Evolutionary conservation across 129 eudicot species (phyloP).

Genomic region (Deinandra increscens): DNA sequence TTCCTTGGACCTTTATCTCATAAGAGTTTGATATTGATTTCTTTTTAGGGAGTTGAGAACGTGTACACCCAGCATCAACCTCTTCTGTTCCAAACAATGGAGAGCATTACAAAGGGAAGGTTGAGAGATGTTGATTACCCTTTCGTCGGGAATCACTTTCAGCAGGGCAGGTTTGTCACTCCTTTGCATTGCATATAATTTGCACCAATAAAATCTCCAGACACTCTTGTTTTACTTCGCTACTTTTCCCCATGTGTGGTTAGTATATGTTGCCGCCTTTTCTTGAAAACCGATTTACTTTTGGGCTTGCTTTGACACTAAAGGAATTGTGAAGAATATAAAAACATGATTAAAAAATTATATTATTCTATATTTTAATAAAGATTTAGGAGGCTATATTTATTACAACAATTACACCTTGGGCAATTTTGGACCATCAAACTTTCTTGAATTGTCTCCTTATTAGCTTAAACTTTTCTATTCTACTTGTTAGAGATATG

Average conservation of each 20-base stretch:
- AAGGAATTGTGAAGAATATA: too few species aligned
- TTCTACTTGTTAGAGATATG: background rate
- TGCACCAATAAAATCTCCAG: background rate
- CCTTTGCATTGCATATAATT: background rate
- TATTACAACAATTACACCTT: background rate
- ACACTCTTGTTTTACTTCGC: background rate
- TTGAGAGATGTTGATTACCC: conserved; percentile 96
- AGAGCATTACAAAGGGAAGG: conserved; percentile 92
- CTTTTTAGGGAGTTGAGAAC: conserved; percentile 85
- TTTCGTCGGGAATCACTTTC: conserved; percentile 88
- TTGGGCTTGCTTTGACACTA: too few species aligned
- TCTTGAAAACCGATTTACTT: too few species aligned
- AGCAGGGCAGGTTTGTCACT: conserved; percentile 74
- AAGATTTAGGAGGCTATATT: background rate
- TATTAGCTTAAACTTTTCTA: background rate
- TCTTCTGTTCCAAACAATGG: conserved; percentile 84
- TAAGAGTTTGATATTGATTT: conserved; percentile 9
- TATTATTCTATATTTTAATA: background rate
- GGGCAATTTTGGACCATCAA: background rate
- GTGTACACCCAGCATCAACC: conserved; percentile 99
- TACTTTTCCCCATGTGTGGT: conserved; percentile 7
- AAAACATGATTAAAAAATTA: background rate
- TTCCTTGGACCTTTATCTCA: background rate
- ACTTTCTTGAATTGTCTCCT: background rate
- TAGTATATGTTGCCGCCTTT: too few species aligned